Conservation (phyloP, 2,329 filamentous ascomycete genomes). For the Ascochyta pisi region DNA sequence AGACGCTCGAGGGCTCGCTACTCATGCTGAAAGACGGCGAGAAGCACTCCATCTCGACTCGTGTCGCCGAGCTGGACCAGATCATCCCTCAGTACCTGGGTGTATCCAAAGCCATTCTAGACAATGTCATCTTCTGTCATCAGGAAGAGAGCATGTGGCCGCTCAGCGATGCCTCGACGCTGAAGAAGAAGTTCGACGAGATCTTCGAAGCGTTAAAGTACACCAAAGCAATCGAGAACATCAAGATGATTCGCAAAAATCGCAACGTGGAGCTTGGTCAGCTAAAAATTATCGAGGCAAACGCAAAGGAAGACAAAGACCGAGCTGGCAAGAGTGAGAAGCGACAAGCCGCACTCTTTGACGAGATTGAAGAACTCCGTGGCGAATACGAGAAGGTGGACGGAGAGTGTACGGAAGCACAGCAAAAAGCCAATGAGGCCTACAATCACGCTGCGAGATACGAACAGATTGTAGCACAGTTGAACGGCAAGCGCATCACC, state of each 20-base stretch:
- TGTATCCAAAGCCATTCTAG: constrained; percentile 86
- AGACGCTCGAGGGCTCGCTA: constrained; percentile 83
- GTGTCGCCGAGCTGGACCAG: constrained; percentile 80
- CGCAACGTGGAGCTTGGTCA: constrained; percentile 77
- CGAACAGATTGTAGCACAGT: constrained; percentile 73
- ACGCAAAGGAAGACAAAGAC: constrained; percentile 84
- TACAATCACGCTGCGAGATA: constrained; percentile 77
- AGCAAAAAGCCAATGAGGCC: constrained; percentile 66
- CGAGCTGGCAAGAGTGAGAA: constrained; percentile 70
- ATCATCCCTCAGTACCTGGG: constrained; percentile 86
- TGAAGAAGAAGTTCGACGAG: constrained; percentile 96
- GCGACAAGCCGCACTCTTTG: constrained; percentile 66
- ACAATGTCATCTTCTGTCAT: constrained; percentile 97
- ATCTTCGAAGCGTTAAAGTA: constrained; percentile 98
- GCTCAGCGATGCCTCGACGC: constrained; percentile 80
- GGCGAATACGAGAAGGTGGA: constrained; percentile 38
- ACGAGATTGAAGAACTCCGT: constrained; percentile 65
- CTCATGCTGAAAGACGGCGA: constrained; percentile 81
- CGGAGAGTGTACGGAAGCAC: constrained; percentile 42
- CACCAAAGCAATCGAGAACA: constrained; percentile 95
- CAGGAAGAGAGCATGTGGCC: constrained; percentile 98
- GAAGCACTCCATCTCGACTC: constrained; percentile 77
- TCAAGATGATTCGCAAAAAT: constrained; percentile 84
- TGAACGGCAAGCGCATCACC: constrained; percentile 79
- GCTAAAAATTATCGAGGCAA: constrained; percentile 75